Percentiles rank a stretch among this genome's conserved stretches.
These are phyloP conservation scores for Pseudocercospora eumusae DNA, from an alignment of 2,329 filamentous ascomycete species.

Conservation along the genomic window DNA sequence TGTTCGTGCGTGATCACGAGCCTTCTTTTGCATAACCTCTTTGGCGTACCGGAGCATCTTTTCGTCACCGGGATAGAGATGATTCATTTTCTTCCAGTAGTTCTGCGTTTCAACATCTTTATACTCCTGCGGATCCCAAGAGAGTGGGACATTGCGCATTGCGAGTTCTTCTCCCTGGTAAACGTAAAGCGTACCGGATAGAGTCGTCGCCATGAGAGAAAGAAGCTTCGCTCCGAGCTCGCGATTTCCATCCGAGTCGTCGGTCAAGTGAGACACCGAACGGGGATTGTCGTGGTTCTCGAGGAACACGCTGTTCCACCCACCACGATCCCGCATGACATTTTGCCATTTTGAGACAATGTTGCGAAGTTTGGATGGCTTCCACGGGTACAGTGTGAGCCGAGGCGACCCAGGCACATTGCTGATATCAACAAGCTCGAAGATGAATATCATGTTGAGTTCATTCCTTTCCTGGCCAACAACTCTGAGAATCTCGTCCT, in stretches of 20 bases:
- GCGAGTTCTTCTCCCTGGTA: conserved; percentile 56
- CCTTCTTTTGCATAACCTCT: conserved; percentile 26
- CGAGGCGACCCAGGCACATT: conserved; percentile 39
- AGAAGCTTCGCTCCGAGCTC: conserved; percentile 52
- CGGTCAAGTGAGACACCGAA: conserved; percentile 51
- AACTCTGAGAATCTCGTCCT: conserved; percentile 46
- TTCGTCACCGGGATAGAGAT: conserved; percentile 38
- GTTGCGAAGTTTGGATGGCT: conserved; percentile 33
- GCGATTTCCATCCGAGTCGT: conserved; percentile 50
- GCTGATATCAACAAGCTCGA: conserved; percentile 48
- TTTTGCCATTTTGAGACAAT: conserved; percentile 47
- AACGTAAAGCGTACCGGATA: conserved; percentile 54
- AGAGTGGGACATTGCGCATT: conserved; percentile 51
- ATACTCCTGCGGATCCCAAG: conserved; percentile 51
- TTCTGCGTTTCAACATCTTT: conserved; percentile 59
- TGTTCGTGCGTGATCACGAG: conserved; percentile 56
- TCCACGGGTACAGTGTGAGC: conserved; percentile 46
- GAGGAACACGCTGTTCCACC: conserved; percentile 55
- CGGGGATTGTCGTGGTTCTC: conserved; percentile 56
- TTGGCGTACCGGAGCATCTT: conserved; percentile 24
- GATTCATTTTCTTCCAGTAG: conserved; percentile 54
- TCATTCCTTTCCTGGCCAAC: conserved; percentile 46
- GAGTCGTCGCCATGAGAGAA: conserved; percentile 50
- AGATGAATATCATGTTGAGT: conserved; percentile 54
- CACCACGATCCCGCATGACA: conserved; percentile 51